These are phyloP conservation scores for Pisolithus albus DNA, from an alignment of 768 basidiomycete species.

Conservation along the genomic window DNA sequence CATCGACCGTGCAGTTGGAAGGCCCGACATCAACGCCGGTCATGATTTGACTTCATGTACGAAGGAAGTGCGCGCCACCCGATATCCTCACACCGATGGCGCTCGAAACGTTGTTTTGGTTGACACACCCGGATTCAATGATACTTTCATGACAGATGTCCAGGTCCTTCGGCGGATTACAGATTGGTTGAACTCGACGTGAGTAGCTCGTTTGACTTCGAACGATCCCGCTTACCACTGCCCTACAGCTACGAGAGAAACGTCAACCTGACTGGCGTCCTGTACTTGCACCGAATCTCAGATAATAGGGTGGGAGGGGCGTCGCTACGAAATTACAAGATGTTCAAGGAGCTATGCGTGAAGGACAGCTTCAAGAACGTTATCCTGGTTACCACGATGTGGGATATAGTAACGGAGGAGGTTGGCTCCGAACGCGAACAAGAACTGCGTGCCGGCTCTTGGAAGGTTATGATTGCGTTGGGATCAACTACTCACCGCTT, in stretches of 20 bases:
- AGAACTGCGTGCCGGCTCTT: constrained; percentile 24
- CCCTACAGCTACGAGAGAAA: constrained; percentile 19
- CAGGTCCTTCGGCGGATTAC: constrained; percentile 21
- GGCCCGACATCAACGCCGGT: not conserved
- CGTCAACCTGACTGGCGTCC: constrained; percentile 24
- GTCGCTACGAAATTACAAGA: constrained; percentile 22
- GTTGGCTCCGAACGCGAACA: constrained; percentile 20
- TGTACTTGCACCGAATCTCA: constrained; percentile 26
- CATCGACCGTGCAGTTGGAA: not conserved
- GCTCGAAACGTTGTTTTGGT: constrained; percentile 9
- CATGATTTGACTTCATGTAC: constrained; percentile 21
- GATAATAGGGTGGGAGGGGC: constrained; percentile 20
- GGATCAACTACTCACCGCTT: constrained; percentile 25
- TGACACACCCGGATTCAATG: constrained; percentile 22
- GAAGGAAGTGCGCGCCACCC: constrained; percentile 10
- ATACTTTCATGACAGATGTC: constrained; percentile 17
- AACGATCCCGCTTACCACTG: not conserved
- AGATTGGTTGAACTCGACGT: constrained; percentile 23
- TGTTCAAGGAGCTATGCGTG: constrained; percentile 23
- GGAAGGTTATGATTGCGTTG: constrained; percentile 21
- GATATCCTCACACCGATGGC: constrained; percentile 11
- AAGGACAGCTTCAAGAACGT: constrained; percentile 23
- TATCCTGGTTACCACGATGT: constrained; percentile 31
- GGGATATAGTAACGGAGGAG: constrained; percentile 17
- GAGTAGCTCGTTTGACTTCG: not conserved